phyloP scores from a whole-genome alignment of 2,329 filamentous ascomycete species.

The Xylariaceae sp. region DNA sequence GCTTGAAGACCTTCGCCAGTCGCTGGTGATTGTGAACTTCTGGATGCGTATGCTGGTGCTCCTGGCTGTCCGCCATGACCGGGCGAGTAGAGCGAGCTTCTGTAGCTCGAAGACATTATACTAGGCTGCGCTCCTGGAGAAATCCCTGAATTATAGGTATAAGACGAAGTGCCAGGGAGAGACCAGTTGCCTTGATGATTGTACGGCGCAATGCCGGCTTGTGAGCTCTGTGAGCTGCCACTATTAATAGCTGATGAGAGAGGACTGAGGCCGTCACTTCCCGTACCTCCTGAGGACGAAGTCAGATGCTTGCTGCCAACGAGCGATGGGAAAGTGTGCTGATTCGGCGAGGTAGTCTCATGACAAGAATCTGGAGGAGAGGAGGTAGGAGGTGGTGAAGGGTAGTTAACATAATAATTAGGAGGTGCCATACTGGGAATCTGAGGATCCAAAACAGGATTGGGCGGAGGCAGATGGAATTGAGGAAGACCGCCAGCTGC shows the following conservation, averaged over 20 bases:
- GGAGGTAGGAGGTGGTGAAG: slow-evolving; percentile 10
- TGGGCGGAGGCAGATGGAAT: slow-evolving; percentile 33
- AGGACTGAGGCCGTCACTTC: slow-evolving; percentile 59
- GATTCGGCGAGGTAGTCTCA: slow-evolving; percentile 6
- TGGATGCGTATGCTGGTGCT: slow-evolving; percentile 40
- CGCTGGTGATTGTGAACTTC: slow-evolving; percentile 56
- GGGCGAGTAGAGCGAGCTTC: slow-evolving; percentile 33
- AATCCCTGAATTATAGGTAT: slow-evolving; percentile 53
- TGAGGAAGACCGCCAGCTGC: slow-evolving; percentile 64
- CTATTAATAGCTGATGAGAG: slow-evolving; percentile 61
- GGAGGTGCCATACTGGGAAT: slow-evolving; percentile 34
- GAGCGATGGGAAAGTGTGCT: slow-evolving; percentile 5
- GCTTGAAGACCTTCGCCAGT: slow-evolving; percentile 61
- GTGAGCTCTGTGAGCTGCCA: slow-evolving; percentile 57
- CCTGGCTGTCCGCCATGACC: slow-evolving; percentile 25
- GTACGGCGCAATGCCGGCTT: slow-evolving; percentile 52
- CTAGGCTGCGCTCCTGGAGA: slow-evolving; percentile 49
- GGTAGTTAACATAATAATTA: slow-evolving; percentile 13
- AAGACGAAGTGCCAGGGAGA: slow-evolving; percentile 48
- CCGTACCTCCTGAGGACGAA: slow-evolving; percentile 44
- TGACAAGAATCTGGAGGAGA: slow-evolving; percentile 7
- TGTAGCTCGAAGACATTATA: slow-evolving; percentile 46
- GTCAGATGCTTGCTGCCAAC: slow-evolving; percentile 33
- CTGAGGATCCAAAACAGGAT: slow-evolving; percentile 33
- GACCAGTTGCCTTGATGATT: slow-evolving; percentile 60